A percentile compares a stretch with the other conserved stretches of the same genome.
These are phyloP conservation scores for Candida lessepsii DNA, from an alignment of 805 yeast species.

Conservation along the genomic window DNA sequence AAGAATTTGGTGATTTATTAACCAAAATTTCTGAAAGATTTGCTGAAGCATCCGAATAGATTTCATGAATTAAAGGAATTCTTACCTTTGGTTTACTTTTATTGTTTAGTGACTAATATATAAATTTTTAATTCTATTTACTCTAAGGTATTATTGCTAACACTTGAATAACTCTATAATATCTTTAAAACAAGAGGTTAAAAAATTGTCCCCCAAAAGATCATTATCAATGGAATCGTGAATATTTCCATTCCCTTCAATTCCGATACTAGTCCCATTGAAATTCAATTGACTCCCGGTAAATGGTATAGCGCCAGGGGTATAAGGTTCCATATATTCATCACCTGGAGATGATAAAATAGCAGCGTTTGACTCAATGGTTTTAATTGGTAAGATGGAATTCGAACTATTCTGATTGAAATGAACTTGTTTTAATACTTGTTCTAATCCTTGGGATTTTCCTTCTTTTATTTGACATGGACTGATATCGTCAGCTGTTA, in stretches of 20 bases:
- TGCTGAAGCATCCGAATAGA: slow-evolving; percentile 94
- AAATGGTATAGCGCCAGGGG: slow-evolving; percentile 15
- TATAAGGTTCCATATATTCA: slow-evolving; percentile 4
- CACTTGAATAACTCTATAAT: slow-evolving; percentile 19
- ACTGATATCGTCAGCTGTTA: slow-evolving; percentile 4
- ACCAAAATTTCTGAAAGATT: slow-evolving; percentile 81
- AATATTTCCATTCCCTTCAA: slow-evolving; percentile 8
- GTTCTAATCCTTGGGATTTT: not conserved
- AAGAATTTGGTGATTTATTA: slow-evolving; percentile 75
- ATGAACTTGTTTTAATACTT: slow-evolving; percentile 5
- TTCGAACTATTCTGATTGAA: slow-evolving; percentile 8
- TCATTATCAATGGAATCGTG: slow-evolving; percentile 14
- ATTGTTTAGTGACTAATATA: slow-evolving; percentile 1
- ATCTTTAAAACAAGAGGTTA: slow-evolving; percentile 16
- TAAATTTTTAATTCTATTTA: not conserved
- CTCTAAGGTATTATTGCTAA: too few species aligned
- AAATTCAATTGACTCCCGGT: slow-evolving; percentile 6
- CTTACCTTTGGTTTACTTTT: too few species aligned
- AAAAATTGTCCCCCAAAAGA: slow-evolving; percentile 12
- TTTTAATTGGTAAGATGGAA: slow-evolving; percentile 5
- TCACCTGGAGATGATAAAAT: not conserved
- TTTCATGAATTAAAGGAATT: too few species aligned
- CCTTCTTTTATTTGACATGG: slow-evolving; percentile 1
- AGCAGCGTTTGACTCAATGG: slow-evolving; percentile 1
- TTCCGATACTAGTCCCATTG: not conserved